Percentiles rank a stretch among this genome's conserved stretches.
Evolutionary conservation across 2,329 filamentous ascomycete species (phyloP).

Genomic region (Periconia sp.): DNA sequence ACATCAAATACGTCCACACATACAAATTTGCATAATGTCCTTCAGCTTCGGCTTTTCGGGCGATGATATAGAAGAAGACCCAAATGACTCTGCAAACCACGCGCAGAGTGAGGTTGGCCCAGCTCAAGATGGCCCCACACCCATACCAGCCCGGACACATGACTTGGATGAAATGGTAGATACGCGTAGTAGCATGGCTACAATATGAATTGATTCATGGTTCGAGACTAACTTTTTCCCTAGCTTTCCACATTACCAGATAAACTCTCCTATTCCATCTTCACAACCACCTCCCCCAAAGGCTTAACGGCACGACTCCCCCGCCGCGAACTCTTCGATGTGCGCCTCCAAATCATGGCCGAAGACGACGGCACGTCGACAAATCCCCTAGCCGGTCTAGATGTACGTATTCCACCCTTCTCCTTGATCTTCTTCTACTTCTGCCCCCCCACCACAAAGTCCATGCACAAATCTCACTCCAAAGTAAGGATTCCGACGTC

Average conservation of each 20-base stretch:
- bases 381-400: conserved; percentile 36
- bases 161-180: conserved; percentile 56
- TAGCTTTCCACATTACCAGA: conserved; percentile 69
- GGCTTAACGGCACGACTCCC: conserved; percentile 64
- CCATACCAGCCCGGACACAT: conserved; percentile 49
- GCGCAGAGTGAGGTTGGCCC: conserved; percentile 7
- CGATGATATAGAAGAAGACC: conserved; percentile 63
- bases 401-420: conserved; percentile 8
- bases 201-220: not conserved
- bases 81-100: conserved; percentile 31
- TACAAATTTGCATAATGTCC: conserved; percentile 22
- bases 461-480: conserved; percentile 13
- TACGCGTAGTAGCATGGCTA: conserved; percentile 6
- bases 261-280: conserved; percentile 71
- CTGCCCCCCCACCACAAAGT: conserved; percentile 39
- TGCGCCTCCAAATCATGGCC: conserved; percentile 81
- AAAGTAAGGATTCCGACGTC: conserved; percentile 66
- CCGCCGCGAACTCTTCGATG: conserved; percentile 80
- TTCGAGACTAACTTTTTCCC: conserved; percentile 7
- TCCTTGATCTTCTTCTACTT: not conserved
- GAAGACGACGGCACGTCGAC: conserved; percentile 56
- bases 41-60: conserved; percentile 66
- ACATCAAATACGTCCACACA: conserved; percentile 18
- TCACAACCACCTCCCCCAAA: conserved; percentile 67
- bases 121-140: conserved; percentile 29